These are phyloP conservation scores for Termitomyces sp. DNA, from an alignment of 768 basidiomycete genomes.

Conservation along the genomic window DNA sequence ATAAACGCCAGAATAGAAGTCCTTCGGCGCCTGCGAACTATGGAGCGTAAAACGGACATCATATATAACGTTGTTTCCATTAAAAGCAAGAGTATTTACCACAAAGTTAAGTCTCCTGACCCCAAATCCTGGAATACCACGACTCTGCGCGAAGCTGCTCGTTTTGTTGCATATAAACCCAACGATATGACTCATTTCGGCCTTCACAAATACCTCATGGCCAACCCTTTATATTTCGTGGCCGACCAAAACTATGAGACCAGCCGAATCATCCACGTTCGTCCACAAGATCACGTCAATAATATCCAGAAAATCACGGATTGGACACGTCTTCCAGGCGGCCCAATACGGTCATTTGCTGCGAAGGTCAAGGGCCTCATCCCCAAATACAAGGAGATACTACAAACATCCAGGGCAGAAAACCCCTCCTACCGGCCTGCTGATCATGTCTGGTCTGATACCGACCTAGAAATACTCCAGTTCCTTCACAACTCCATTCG, in stretches of 20 bases:
- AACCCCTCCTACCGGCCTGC: constrained; percentile 22
- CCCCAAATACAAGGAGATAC: constrained; percentile 22
- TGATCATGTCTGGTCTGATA: constrained; percentile 36
- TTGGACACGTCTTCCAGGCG: constrained; percentile 38
- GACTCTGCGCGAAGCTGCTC: constrained; percentile 48
- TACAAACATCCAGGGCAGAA: constrained; percentile 22
- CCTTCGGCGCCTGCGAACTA: constrained; percentile 48
- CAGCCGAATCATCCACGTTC: constrained; percentile 52
- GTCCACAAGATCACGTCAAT: constrained; percentile 52
- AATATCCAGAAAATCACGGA: constrained; percentile 40
- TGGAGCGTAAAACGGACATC: constrained; percentile 44
- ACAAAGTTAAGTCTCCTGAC: constrained; percentile 35
- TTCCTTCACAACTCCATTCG: constrained; percentile 55
- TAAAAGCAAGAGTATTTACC: constrained; percentile 34
- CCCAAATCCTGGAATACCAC: constrained; percentile 48
- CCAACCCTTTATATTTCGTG: constrained; percentile 43
- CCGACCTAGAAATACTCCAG: constrained; percentile 51
- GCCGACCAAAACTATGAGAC: constrained; percentile 41
- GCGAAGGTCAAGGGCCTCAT: constrained; percentile 42
- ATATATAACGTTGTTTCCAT: constrained; percentile 23
- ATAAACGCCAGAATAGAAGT: constrained; percentile 59
- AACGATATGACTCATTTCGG: constrained; percentile 31
- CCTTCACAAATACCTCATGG: constrained; percentile 66
- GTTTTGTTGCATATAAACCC: constrained; percentile 32
- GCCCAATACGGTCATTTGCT: constrained; percentile 42